Percentiles rank a stretch among this genome's conserved stretches.
Conservation (phyloP, 2,329 filamentous ascomycete genomes). For the Cladosporium cucumerinum region DNA sequence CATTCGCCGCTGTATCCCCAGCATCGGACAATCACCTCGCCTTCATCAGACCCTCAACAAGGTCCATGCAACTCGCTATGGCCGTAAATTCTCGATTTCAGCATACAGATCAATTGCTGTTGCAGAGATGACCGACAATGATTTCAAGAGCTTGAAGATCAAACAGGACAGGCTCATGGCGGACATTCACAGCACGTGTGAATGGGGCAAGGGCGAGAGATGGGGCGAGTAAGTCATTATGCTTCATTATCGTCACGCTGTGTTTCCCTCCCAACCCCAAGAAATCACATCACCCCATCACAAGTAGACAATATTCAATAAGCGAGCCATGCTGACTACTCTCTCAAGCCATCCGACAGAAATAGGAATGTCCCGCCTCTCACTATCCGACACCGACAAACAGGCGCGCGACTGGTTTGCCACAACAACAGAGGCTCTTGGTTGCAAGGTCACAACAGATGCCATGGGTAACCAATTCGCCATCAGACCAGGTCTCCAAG, state of each 20-base stretch:
- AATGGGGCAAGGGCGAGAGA: constrained; percentile 63
- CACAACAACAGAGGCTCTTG: constrained; percentile 58
- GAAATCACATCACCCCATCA: neutral
- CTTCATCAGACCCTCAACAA: neutral
- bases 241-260: neutral
- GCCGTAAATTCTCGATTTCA: constrained; percentile 3
- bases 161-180: constrained; percentile 59
- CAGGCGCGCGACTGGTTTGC: constrained; percentile 73
- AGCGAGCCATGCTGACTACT: neutral
- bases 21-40: neutral
- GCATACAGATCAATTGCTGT: constrained; percentile 30
- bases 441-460: constrained; percentile 66
- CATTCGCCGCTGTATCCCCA: neutral
- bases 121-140: constrained; percentile 49
- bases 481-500: constrained; percentile 59
- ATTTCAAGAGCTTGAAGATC: constrained; percentile 54
- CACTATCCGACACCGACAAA: constrained; percentile 69
- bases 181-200: constrained; percentile 62
- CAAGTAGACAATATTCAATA: too few species aligned
- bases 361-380: constrained; percentile 72
- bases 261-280: neutral
- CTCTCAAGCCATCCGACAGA: constrained; percentile 52
- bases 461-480: constrained; percentile 81
- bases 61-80: neutral
- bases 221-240: constrained; percentile 61